These are phyloP conservation scores for Vaccinium macrocarpon DNA, from an alignment of 148 eudicot species.

Conservation along the genomic window DNA sequence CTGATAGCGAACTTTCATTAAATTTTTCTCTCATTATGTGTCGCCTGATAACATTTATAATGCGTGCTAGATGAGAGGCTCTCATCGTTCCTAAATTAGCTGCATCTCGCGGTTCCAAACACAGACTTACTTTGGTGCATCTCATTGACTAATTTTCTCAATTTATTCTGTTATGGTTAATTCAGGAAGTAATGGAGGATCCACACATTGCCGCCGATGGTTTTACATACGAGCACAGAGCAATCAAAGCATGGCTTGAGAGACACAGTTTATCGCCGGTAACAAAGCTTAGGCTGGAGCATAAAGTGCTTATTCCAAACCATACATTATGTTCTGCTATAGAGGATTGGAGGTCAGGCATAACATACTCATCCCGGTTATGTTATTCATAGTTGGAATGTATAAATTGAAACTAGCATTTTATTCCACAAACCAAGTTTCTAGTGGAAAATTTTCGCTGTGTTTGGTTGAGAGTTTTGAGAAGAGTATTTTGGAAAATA, in stretches of 20 bases:
- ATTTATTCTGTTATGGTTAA: background rate
- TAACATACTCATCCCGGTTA: slow-evolving; percentile 25
- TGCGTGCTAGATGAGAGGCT: background rate
- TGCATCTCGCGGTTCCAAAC: background rate
- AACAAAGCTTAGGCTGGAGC: slow-evolving; percentile 50
- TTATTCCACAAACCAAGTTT: background rate
- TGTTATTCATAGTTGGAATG: slow-evolving; percentile 3
- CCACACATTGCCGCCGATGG: slow-evolving; percentile 93
- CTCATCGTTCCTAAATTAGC: background rate
- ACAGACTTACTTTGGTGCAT: slow-evolving; percentile 16
- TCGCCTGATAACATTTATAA: background rate
- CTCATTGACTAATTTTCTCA: slow-evolving; percentile 2
- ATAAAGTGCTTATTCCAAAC: slow-evolving; percentile 62
- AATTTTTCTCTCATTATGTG: background rate
- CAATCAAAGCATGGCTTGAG: slow-evolving; percentile 76
- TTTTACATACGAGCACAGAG: slow-evolving; percentile 75
- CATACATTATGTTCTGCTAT: slow-evolving; percentile 67
- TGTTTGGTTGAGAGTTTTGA: too few species aligned
- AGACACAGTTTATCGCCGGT: slow-evolving; percentile 62
- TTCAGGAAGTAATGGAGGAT: slow-evolving; percentile 87
- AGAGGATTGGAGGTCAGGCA: slow-evolving; percentile 65
- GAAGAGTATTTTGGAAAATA: too few species aligned
- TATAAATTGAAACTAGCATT: slow-evolving; percentile 7
- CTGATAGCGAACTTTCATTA: background rate
- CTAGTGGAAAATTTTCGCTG: background rate